Conservation (phyloP, 2,329 filamentous ascomycete genomes). For the Alternaria gaisen region DNA sequence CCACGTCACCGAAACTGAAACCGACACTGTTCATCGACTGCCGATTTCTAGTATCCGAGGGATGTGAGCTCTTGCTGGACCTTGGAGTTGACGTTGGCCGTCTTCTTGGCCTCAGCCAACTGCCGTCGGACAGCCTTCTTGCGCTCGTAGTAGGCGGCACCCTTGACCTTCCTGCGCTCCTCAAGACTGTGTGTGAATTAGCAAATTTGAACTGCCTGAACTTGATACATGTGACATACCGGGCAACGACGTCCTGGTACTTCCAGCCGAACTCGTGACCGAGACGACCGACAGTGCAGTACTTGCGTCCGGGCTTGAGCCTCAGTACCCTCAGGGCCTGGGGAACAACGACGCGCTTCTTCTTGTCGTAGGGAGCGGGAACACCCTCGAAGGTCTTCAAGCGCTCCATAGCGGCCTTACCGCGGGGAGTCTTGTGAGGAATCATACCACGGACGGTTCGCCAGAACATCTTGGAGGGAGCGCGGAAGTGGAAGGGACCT, state of each 20-base stretch:
- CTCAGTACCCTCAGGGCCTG: constrained; percentile 96
- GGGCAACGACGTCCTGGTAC: constrained; percentile 98
- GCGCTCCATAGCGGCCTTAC: constrained; percentile 94
- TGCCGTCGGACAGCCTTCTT: constrained; percentile 97
- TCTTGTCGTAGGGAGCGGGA: constrained; percentile 98
- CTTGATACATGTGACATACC: constrained; percentile 68
- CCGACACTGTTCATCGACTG: constrained; percentile 41
- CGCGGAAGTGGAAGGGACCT: constrained; percentile 99
- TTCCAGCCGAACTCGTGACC: constrained; percentile 99
- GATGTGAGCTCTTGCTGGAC: constrained; percentile 86
- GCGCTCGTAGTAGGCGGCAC: constrained; percentile 98
- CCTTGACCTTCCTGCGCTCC: constrained; percentile 99
- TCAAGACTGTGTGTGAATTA: constrained; percentile 74
- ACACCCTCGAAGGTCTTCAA: constrained; percentile 99
- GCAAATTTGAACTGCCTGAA: constrained; percentile 7
- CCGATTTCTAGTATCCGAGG: constrained; percentile 81
- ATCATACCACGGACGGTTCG: constrained; percentile 99
- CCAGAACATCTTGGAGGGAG: constrained; percentile 99
- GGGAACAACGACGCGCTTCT: constrained; percentile 99
- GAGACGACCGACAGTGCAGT: constrained; percentile 98
- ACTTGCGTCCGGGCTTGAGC: constrained; percentile 99
- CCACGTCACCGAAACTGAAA: constrained; percentile 42
- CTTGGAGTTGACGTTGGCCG: constrained; percentile 84
- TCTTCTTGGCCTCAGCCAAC: constrained; percentile 92
- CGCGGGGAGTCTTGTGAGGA: constrained; percentile 99